Conservation (phyloP, 768 basidiomycete genomes). For the Collybia sp. region DNA sequence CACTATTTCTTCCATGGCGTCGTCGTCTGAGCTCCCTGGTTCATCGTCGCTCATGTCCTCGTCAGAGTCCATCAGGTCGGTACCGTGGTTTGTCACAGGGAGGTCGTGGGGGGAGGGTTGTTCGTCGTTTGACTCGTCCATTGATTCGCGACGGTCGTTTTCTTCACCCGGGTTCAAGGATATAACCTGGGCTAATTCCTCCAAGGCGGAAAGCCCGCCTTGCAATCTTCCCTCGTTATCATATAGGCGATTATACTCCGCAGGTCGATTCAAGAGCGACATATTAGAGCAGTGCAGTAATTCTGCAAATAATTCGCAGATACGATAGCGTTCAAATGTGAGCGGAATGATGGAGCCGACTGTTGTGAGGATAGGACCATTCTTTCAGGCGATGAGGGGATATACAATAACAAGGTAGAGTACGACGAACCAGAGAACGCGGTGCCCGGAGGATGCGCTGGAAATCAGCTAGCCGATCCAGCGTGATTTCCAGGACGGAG, state of each 20-base stretch:
- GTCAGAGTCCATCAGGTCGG: constrained; percentile 61
- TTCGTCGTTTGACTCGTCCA: constrained; percentile 57
- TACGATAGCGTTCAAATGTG: constrained; percentile 92
- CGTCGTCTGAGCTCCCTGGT: constrained; percentile 73
- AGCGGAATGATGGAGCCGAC: constrained; percentile 74
- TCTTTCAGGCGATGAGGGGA: constrained; percentile 32
- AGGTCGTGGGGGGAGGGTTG: constrained; percentile 63
- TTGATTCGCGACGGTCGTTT: constrained; percentile 42
- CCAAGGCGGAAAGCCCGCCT: constrained; percentile 82
- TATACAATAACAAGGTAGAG: not conserved
- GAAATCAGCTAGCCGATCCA: constrained; percentile 61
- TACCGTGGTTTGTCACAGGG: constrained; percentile 54
- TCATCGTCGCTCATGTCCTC: constrained; percentile 74
- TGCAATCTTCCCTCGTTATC: constrained; percentile 79
- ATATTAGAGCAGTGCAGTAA: constrained; percentile 98
- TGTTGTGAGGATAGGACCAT: constrained; percentile 65
- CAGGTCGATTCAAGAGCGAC: constrained; percentile 84
- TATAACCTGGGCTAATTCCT: constrained; percentile 84
- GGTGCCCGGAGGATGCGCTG: constrained; percentile 69
- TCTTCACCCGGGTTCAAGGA: constrained; percentile 55
- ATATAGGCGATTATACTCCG: constrained; percentile 67
- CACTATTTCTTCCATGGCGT: constrained; percentile 78
- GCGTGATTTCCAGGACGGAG: constrained; percentile 69
- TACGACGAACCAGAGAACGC: constrained; percentile 63
- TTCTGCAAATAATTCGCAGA: constrained; percentile 96